These are phyloP conservation scores for Suillus weaverae DNA, from an alignment of 768 basidiomycete species.

Conservation along the genomic window DNA sequence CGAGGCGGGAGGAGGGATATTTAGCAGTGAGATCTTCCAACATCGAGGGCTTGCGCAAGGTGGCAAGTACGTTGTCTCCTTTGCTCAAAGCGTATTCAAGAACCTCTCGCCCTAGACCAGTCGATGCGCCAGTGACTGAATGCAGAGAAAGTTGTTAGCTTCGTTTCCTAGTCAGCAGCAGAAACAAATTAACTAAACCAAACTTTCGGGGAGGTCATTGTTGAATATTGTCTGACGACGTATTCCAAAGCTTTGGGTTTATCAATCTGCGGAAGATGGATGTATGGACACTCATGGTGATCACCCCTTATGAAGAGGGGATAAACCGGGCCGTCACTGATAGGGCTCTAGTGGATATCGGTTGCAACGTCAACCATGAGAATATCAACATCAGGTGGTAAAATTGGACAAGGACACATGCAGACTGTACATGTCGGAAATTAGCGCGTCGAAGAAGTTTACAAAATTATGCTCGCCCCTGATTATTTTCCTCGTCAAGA, in stretches of 20 bases:
- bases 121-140: conserved; percentile 43
- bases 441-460: background rate
- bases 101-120: conserved; percentile 40
- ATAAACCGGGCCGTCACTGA: background rate
- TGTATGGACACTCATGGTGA: background rate
- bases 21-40: conserved; percentile 31
- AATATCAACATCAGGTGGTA: background rate
- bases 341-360: background rate
- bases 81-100: conserved; percentile 35
- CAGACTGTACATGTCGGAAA: background rate
- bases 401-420: background rate
- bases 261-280: background rate
- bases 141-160: background rate
- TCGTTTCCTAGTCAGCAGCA: background rate
- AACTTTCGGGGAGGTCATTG: conserved; percentile 14
- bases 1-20: conserved; percentile 35
- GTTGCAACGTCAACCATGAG: background rate
- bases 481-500: conserved; percentile 6
- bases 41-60: conserved; percentile 41
- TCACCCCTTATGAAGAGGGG: background rate
- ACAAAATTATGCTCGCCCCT: background rate
- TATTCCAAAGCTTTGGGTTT: background rate
- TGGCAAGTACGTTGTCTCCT: conserved; percentile 45
- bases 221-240: conserved; percentile 10
- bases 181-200: conserved; percentile 22